Evolutionary conservation across 2,329 filamentous ascomycete species (phyloP).

Genomic region (Colletotrichum spinosum): DNA sequence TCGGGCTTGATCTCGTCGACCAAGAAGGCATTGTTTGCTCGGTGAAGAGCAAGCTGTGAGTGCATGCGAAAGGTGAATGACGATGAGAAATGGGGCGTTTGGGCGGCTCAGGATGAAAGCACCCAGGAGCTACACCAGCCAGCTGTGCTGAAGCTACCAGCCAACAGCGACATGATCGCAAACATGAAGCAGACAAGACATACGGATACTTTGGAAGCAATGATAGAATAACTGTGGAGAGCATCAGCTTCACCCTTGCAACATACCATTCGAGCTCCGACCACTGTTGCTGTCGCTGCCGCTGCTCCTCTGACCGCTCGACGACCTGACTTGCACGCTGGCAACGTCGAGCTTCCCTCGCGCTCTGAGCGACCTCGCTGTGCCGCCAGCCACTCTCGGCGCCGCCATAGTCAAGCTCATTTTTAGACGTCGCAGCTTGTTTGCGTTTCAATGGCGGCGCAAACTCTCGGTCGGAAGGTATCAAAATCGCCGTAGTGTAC

Average conservation of each 20-base stretch:
- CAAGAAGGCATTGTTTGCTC: constrained; percentile 23
- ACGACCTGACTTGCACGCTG: constrained; percentile 21
- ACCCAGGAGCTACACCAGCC: too few relatives aligned
- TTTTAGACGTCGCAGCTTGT: constrained; percentile 36
- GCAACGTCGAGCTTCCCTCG: constrained; percentile 12
- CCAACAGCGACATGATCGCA: neutral
- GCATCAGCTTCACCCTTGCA: constrained; percentile 11
- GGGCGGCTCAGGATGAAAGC: too few relatives aligned
- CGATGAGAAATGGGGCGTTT: neutral
- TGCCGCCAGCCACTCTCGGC: constrained; percentile 15
- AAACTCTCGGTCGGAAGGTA: neutral
- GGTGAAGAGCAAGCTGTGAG: constrained; percentile 20
- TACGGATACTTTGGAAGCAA: constrained; percentile 2
- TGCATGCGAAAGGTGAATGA: constrained; percentile 1
- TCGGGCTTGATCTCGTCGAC: constrained; percentile 12
- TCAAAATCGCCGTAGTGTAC: neutral
- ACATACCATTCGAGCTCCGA: constrained; percentile 27
- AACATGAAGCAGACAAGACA: constrained; percentile 7
- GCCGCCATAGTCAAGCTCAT: constrained; percentile 42
- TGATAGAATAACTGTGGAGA: constrained; percentile 16
- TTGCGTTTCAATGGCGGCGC: neutral
- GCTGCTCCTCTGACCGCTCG: constrained; percentile 20
- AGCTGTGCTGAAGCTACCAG: constrained; percentile 16
- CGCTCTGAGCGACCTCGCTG: constrained; percentile 24
- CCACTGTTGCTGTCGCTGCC: too few relatives aligned